phyloP scores from a whole-genome alignment of 2,329 filamentous ascomycete species.

The Botrytis fabae region DNA sequence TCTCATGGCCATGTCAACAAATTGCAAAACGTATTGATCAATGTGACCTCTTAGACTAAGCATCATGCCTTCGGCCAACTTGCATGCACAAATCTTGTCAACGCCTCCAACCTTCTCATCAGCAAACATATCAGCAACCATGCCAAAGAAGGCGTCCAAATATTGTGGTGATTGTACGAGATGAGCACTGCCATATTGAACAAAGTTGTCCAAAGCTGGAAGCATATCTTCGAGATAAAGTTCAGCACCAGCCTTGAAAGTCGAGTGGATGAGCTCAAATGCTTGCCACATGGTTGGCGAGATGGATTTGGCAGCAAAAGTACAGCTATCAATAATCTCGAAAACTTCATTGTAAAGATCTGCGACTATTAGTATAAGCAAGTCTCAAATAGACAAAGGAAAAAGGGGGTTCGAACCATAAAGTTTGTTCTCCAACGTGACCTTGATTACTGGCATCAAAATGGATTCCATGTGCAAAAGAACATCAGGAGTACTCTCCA shows the following conservation, averaged over 20 bases:
- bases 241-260: constrained; percentile 95
- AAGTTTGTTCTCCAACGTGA: constrained; percentile 96
- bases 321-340: constrained; percentile 99
- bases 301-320: constrained; percentile 93
- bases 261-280: constrained; percentile 93
- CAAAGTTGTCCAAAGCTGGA: constrained; percentile 95
- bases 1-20: constrained; percentile 83
- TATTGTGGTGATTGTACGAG: constrained; percentile 83
- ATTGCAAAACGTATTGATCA: constrained; percentile 84
- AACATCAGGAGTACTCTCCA: constrained; percentile 96
- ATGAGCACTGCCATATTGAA: constrained; percentile 83
- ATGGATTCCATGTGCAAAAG: constrained; percentile 92
- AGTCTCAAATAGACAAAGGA: constrained; percentile 3
- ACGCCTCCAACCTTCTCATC: constrained; percentile 91
- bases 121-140: constrained; percentile 93
- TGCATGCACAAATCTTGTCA: constrained; percentile 95
- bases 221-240: constrained; percentile 99
- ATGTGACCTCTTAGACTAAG: constrained; percentile 86
- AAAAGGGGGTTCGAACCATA: constrained; percentile 60
- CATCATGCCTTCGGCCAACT: constrained; percentile 96
- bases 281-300: constrained; percentile 98
- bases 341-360: constrained; percentile 98
- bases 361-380: constrained; percentile 42
- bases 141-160: constrained; percentile 83
- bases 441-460: constrained; percentile 93